Percentiles rank a stretch among this genome's conserved stretches.
These are phyloP conservation scores for Dioscorea alata DNA, from an alignment of 106 monocot genomes.

Conservation along the genomic window DNA sequence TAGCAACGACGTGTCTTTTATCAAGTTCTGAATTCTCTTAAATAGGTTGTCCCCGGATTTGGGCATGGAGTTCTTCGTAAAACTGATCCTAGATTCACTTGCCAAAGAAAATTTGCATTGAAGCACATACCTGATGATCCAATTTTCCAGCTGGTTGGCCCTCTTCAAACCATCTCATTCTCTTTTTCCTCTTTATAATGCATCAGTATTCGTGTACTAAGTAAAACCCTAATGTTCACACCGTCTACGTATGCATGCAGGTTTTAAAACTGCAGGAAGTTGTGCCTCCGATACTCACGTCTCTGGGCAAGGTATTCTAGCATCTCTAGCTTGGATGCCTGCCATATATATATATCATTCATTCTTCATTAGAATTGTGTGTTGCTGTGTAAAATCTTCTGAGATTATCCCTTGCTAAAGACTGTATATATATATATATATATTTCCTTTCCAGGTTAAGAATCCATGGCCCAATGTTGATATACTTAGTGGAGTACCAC, in stretches of 20 bases:
- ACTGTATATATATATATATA: no score
- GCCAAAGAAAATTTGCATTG: slow-evolving; percentile 93
- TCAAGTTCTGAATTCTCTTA: slow-evolving; percentile 3
- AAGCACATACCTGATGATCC: slow-evolving; percentile 97
- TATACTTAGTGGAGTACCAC: slow-evolving; percentile 90
- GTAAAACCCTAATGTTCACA: not conserved
- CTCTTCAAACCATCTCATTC: not conserved
- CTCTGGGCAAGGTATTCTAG: slow-evolving; percentile 79
- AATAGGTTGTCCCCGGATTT: slow-evolving; percentile 93
- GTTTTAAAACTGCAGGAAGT: slow-evolving; percentile 96
- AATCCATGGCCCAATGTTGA: slow-evolving; percentile 99
- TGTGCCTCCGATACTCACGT: slow-evolving; percentile 89
- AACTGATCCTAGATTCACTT: slow-evolving; percentile 94
- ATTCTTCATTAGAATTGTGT: no score
- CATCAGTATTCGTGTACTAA: not conserved
- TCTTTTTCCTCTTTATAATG: not conserved
- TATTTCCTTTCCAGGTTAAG: slow-evolving; percentile 56
- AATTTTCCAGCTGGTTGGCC: slow-evolving; percentile 80
- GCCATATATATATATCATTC: no score
- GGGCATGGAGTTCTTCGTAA: slow-evolving; percentile 98
- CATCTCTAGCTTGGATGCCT: no score
- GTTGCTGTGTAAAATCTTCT: not conserved
- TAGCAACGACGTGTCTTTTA: no score
- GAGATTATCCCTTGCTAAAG: no score
- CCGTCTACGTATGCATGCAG: slow-evolving; percentile 30